Base-by-base conservation (phyloP, 306 rosid genomes). In the Glycyrrhiza uralensis region DNA sequence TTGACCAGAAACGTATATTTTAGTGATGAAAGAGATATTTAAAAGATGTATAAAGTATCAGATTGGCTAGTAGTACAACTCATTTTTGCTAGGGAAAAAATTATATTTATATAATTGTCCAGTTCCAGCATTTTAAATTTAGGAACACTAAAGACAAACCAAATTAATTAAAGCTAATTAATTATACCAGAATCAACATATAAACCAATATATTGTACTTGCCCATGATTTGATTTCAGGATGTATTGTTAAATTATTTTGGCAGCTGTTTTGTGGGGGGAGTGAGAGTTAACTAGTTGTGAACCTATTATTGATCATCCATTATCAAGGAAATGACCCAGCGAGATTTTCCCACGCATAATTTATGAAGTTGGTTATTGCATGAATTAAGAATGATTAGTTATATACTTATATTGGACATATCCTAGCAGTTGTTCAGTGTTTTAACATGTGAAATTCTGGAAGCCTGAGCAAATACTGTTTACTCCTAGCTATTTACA, bases 21-120 rank as follows among this genome's bases (percentile, higher is more conserved):
- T n/a, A n/a, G n/a, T n/a, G n/a, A n/a, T n/a, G n/a, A n/a, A n/a
- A n/a, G n/a, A n/a, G n/a, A 11, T 46, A 33, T 61, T 13, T 45
- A 71, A 51, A n/a, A 6, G 18, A 78, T 38, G 19, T 17, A 63
- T 57, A 51, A 30, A 28, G 36, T 10, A 50, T 9, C 13, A 29
- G 47, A 58, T 65, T 56, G 75, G 2, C 75, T 19, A 36, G 18
- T 49, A 26, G 72, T 67, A 58, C 83, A 79, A 60, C 60, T 74
- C 65, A 73, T 30, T 73, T 74, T 66, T 38, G 45, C 20, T 32
- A 63, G 10, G 24, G 9, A 49, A 38, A 47, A 41, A 66, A 35
- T 18, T 38, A 49, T 28, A 8, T 24, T 15, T 30, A n/a, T n/a
- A n/a, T n/a, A n/a, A n/a, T 74, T 57, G 59, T 38, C 45, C 75